These are phyloP conservation scores for Chaetomium strumarium DNA, from an alignment of 2,329 filamentous ascomycete genomes.

Conservation along the genomic window DNA sequence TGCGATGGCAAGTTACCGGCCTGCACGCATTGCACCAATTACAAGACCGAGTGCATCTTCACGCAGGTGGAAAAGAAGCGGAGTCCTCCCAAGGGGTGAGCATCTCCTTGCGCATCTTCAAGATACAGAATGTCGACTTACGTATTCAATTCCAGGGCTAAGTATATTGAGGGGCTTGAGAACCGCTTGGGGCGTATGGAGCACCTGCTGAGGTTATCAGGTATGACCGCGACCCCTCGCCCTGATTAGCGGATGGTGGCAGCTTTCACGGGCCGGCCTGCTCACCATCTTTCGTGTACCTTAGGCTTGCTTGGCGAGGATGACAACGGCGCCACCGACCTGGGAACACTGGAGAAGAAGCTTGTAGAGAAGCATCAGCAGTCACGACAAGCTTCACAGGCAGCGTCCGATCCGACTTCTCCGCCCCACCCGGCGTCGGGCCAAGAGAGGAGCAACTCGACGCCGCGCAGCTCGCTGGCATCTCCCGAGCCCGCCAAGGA, in stretches of 20 bases:
- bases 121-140: slow-evolving; percentile 14
- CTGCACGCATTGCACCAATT: slow-evolving; percentile 94
- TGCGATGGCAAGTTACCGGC: slow-evolving; percentile 94
- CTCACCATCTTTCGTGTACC: slow-evolving; percentile 26
- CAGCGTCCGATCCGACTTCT: slow-evolving; percentile 46
- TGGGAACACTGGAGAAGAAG: slow-evolving; percentile 80
- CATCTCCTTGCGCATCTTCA: slow-evolving; percentile 12
- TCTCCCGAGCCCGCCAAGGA: slow-evolving; percentile 46
- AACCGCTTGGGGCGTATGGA: slow-evolving; percentile 96
- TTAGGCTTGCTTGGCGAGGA: slow-evolving; percentile 77
- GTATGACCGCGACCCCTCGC: slow-evolving; percentile 30
- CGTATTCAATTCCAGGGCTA: slow-evolving; percentile 56
- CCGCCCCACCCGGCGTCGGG: slow-evolving; percentile 43
- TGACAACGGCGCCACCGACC: slow-evolving; percentile 76
- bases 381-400: slow-evolving; percentile 45
- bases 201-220: slow-evolving; percentile 78
- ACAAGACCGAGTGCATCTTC: slow-evolving; percentile 96
- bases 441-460: slow-evolving; percentile 39
- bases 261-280: not conserved
- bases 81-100: slow-evolving; percentile 90
- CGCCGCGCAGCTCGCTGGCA: slow-evolving; percentile 49
- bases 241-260: not conserved
- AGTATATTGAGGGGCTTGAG: slow-evolving; percentile 95
- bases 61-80: slow-evolving; percentile 99
- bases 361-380: slow-evolving; percentile 52